Base-by-base conservation (phyloP, 1,139 yeast species). In the Debaryomyces udenii region DNA sequence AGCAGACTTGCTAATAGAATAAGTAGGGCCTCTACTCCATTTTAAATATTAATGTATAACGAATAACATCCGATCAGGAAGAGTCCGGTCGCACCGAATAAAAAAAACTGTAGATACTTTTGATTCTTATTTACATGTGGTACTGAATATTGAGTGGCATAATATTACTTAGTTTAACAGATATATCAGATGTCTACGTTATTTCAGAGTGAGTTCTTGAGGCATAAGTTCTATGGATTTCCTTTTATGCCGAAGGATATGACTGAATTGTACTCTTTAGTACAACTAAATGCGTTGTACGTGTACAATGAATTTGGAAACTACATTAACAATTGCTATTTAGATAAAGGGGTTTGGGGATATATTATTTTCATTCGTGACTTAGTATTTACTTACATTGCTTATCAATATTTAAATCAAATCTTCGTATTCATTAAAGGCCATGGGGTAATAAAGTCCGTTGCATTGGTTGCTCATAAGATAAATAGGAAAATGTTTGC, bases 21-120 rank as follows among this genome's bases (percentile, higher is more conserved):
- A 9, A 70, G 75, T 48, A 51, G 76, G 37, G 70, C 70, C 3
- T 49, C 72, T 1, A 71, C 77, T 0, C 77, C 77, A 6, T 53
- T 62, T 41, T 60, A 46, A 48, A 3, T 27, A 38, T 10, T 5
- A 9, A 14, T 17, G 27, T 15, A 7, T 16, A 34, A 9, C 15
- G 26, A 15, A 15, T 26, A 26, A 13, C 9, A 17, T 5, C 9
- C 4, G 26, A n/a, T 15, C 22, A 10, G 35, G 20, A 11, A 11
- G 10, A 4, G 35, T 20, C 36, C 29, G 36, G 29, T n/a, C 20
- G 24, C 36, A 24, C 37, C 37, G 37, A 26, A n/a, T 16, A 6
- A 15, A 11, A 22, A 34, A 10, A 14, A 10, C 22, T 20, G 22
- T 20, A 7, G 7, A 20, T 20, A 20, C 7, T 20, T 20, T 20